These are phyloP conservation scores for Leptodontidium sp. DNA, from an alignment of 2,329 filamentous ascomycete genomes.

Conservation along the genomic window DNA sequence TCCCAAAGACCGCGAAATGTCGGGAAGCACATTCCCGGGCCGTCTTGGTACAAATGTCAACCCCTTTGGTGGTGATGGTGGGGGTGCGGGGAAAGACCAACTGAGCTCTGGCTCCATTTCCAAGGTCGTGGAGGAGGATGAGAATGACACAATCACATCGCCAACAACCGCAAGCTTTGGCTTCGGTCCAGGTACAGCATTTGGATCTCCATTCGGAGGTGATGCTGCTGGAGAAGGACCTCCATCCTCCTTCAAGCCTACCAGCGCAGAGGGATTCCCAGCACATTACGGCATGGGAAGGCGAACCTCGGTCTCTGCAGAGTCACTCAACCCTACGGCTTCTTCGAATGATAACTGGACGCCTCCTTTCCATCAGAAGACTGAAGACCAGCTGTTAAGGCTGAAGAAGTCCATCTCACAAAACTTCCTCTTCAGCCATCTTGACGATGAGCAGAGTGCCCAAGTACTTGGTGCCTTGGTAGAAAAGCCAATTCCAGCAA, in stretches of 20 bases:
- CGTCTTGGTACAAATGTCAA: conserved; percentile 73
- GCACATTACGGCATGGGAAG: conserved; percentile 93
- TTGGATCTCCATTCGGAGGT: conserved; percentile 51
- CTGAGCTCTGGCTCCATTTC: conserved; percentile 66
- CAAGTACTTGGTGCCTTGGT: conserved; percentile 90
- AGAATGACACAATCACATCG: conserved; percentile 78
- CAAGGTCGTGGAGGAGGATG: conserved; percentile 60
- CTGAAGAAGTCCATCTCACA: conserved; percentile 82
- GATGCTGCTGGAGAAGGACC: conserved; percentile 58
- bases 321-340: conserved; percentile 90
- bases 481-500: conserved; percentile 94
- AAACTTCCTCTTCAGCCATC: conserved; percentile 93
- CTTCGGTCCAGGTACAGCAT: conserved; percentile 45
- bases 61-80: conserved; percentile 69
- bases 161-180: conserved; percentile 73
- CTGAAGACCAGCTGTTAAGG: conserved; percentile 79
- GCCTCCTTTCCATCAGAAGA: conserved; percentile 85
- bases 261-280: conserved; percentile 75
- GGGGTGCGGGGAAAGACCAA: conserved; percentile 40
- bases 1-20: conserved; percentile 61
- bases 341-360: conserved; percentile 89
- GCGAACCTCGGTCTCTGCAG: conserved; percentile 94
- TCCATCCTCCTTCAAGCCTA: conserved; percentile 50
- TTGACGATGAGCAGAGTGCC: conserved; percentile 90
- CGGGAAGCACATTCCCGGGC: conserved; percentile 79